Evolutionary conservation across 495 filamentous ascomycete species (phyloP), one percentile per base, ranked within the genome.

Genomic region (Zalerion maritima): DNA sequence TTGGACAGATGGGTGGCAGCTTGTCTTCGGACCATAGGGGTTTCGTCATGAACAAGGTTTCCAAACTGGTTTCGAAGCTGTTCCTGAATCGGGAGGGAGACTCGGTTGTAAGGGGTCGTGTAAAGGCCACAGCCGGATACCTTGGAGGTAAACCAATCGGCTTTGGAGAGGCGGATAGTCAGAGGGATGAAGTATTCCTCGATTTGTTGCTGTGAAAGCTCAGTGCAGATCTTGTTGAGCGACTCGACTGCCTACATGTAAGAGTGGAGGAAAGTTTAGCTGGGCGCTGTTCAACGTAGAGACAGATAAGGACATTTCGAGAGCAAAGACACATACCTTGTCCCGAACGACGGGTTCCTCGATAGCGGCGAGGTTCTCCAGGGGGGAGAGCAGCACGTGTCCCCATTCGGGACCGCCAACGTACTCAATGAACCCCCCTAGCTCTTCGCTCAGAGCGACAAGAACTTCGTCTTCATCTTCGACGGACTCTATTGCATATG

Each of bases 91-190:
- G 73, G 60, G 9, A 74, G 67, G 10, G 79, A 71, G 30, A 87
- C 81, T 62, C 87, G 92, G 31, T 67, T 73, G 67, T 97, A 97
- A 36, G 89, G 87, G 24, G 75, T 68, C 42, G 77, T 85, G 57
- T 87, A 96, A 22, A 97, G 78, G 26, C 87, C 89, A 38, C 89
- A 91, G 5, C 86, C 89, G 9, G 89, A 97, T 29, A 97, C 89
- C 56, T 96, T 97, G 36, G 91, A 96, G 17, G 89, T 97, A 49
- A 97, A 97, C 89, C 89, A 97, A 62, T 97, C 89, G 53, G 89
- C 91, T 69, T 94, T 96, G 32, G 89, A 92, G 30, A 97, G 78
- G 41, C 89, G 81, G 44, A 93, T 71, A 30, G 81, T 79, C 40
- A 97, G 77, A 16, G 91, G 89, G 43, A 96, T 83, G 60, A 94